Evolutionary conservation across 2,329 filamentous ascomycete genomes (phyloP), one percentile per base, ranked within the genome.

Genomic region (Esteya vermicola): DNA sequence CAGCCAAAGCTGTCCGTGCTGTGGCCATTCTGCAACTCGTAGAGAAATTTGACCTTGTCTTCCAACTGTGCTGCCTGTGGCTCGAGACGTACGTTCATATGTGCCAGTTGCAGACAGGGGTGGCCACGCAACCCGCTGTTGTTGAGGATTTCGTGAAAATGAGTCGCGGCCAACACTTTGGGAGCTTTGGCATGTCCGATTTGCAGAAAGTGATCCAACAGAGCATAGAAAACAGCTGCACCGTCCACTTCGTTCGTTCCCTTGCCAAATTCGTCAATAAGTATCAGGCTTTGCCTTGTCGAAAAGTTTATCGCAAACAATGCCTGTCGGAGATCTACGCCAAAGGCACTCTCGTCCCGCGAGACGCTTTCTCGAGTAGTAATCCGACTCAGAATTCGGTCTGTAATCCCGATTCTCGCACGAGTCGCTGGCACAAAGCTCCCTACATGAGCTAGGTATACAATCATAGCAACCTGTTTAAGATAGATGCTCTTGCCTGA

Each of bases 401-500:
- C 91, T 0, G 89, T 95, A 27, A 96, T 60, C 1, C 91, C 89
- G 45, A 98, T 79, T 1, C 60, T 71, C 9, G 88, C 89, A 22
- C 59, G 64, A 14, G 78, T 68, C 2, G 88, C 89, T 1, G 91
- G 89, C 1, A 98, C 84, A 54, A 84, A 96, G 55, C 85, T 89
- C 38, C 91, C 91, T 39, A 94, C 74, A 53, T 98, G 91, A 1
- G 91, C 85, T 57, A 98, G 71, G 54, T 91, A 95, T 13, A 93
- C 78, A 43, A 94, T 91, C 37, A 95, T 63, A 5, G 88, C 91
- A 25, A 85, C 75, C 56, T 98, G 89, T 57, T 93, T 98, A 54
- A 96, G 69, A 57, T 94, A 96, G 0, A 96, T 75, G 50, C 86
- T 96, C 58, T 98, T 98, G 0, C 91, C 91, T 0, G 91, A 96